Evolutionary conservation across 352 stramenopile genomes (phyloP), one percentile per base, ranked within the genome.

Genomic region (Phytophthora litchii): DNA sequence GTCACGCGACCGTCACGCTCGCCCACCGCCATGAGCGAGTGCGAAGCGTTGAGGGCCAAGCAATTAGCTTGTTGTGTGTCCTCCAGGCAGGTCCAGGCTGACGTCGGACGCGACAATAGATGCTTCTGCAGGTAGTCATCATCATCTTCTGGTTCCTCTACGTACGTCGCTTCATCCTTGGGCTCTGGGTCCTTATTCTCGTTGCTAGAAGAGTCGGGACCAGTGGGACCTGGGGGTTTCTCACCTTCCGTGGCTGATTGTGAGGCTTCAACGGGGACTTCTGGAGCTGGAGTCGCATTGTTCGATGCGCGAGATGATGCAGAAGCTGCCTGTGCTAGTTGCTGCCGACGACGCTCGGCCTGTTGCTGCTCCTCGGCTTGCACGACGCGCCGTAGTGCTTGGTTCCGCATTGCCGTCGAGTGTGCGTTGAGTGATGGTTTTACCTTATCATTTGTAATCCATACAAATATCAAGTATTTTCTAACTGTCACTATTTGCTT

Each of bases 1-100:
- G 74, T 91, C n/a, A 94, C 70, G 36, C 84, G 76, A 4, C 86
- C 86, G 29, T 92, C 86, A 31, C 83, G 84, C 62, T 93, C 83
- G 40, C 86, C 86, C 20, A 94, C 81, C 5, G 83, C 84, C 11
- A 93, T 58, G 43, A 94, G 54, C 35, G 80, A 89, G 29, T 82
- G 65, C 12, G 70, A 70, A 0, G 75, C 59, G 57, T 91, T 94
- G 27, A 90, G 59, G 2, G 81, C 76, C 31, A 92, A 53, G 41
- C 86, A 92, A 54, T 85, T 73, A 16, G 84, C 78, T 60, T 93
- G 83, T 51, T 91, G 78, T 35, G 84, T 86, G 64, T 91, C 81
- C 25, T 93, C 84, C 6, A 93, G 66, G 36, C 74, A 87, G 16
- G 46, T 64, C 84, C 84, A 93, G 12, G 58, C 54, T 19, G 76